A percentile compares a stretch with the other conserved stretches of the same genome.
phyloP scores from a whole-genome alignment of 1,284 basidiomycete genomes.

The Austropuccinia psidii region DNA sequence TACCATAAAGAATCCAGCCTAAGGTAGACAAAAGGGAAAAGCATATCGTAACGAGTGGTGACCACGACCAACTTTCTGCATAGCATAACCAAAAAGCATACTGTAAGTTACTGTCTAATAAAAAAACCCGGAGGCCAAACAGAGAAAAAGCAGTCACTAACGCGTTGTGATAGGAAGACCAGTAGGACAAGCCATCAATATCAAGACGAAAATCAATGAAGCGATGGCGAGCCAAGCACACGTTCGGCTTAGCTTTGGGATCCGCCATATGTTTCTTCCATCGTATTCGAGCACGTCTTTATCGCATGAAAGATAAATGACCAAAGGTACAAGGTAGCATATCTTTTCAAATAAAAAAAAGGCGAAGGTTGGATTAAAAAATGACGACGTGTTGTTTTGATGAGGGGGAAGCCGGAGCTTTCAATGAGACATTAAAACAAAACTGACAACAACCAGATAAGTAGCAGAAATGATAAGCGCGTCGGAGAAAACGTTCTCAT shows the following conservation, averaged over 20 bases:
- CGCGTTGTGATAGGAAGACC: constrained; percentile 23
- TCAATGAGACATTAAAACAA: background rate
- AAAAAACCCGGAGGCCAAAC: background rate
- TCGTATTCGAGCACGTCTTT: constrained; percentile 34
- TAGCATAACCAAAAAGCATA: background rate
- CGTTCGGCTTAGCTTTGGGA: constrained; percentile 15
- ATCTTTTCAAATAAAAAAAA: background rate
- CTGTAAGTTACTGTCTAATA: background rate
- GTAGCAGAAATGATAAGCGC: constrained; percentile 30
- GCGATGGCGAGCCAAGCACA: constrained; percentile 24
- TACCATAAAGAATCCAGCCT: constrained; percentile 29
- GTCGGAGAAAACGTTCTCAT: constrained; percentile 24
- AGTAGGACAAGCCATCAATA: constrained; percentile 29
- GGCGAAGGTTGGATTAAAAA: background rate
- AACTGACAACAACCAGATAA: constrained; percentile 24
- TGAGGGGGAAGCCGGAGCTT: too few species aligned
- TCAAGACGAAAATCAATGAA: constrained; percentile 11
- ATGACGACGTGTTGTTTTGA: too few species aligned
- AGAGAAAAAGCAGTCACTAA: background rate
- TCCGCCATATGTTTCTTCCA: constrained; percentile 28
- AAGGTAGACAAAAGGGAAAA: constrained; percentile 1
- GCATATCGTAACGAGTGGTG: constrained; percentile 6
- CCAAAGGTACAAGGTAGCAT: constrained; percentile 20
- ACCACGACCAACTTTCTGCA: constrained; percentile 30
- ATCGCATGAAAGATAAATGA: constrained; percentile 31